These are phyloP conservation scores for Flaveria trinervia DNA, from an alignment of 129 eudicot species.

Conservation along the genomic window DNA sequence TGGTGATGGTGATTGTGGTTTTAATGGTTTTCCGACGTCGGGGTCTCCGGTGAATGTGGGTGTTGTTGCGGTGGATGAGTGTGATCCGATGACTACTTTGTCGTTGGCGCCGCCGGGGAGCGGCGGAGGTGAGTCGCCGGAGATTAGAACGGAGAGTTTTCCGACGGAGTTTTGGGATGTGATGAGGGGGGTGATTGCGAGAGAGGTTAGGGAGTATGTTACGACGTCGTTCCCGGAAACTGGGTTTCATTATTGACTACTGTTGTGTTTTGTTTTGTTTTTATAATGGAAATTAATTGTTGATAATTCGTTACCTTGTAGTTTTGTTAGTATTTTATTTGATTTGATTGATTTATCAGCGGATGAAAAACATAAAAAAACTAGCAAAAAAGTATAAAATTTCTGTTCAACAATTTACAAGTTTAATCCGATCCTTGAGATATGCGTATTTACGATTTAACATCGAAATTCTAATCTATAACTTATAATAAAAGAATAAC, in stretches of 20 bases:
- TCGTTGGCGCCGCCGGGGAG: slow-evolving; percentile 70
- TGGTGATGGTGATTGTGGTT: no score
- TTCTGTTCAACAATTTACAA: not conserved
- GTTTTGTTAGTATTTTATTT: slow-evolving; percentile 1
- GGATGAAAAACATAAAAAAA: not conserved
- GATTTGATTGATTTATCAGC: not conserved
- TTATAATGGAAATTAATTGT: not conserved
- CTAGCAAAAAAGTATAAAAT: not conserved
- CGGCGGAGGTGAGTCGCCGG: slow-evolving; percentile 33
- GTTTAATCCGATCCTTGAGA: not conserved
- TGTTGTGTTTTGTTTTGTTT: not conserved
- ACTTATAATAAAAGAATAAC: no score
- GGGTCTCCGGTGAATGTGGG: slow-evolving; percentile 23
- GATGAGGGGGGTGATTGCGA: slow-evolving; percentile 65
- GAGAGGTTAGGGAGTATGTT: slow-evolving; percentile 69
- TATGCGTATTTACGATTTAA: not conserved
- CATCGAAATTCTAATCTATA: not conserved
- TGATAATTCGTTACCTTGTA: not conserved
- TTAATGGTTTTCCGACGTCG: slow-evolving; percentile 22
- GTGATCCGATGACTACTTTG: slow-evolving; percentile 57
- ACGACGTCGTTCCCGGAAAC: slow-evolving; percentile 59
- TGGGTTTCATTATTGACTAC: slow-evolving; percentile 34
- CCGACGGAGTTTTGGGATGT: slow-evolving; percentile 54
- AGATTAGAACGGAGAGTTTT: slow-evolving; percentile 35
- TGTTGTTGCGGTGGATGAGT: slow-evolving; percentile 23